Evolutionary conservation across 1,139 yeast genomes (phyloP).

Genomic region (Diutina sp.): DNA sequence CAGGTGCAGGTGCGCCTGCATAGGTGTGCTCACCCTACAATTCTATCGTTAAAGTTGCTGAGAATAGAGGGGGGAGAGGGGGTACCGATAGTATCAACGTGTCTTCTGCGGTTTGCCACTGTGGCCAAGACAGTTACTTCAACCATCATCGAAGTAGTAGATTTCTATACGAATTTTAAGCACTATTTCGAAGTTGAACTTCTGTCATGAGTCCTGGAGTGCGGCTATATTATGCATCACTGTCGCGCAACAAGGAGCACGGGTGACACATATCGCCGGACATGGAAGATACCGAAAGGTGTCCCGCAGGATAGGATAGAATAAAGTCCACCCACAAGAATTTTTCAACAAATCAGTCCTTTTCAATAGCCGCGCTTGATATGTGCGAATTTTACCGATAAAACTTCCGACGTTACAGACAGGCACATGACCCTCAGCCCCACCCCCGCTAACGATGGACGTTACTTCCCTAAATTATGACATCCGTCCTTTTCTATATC

Average conservation of each 20-base stretch:
- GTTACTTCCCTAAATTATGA: neutral
- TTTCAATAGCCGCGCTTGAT: neutral
- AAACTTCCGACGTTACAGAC: neutral
- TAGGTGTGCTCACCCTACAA: neutral
- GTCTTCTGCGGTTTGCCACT: neutral
- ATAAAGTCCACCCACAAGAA: neutral
- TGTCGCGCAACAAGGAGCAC: neutral
- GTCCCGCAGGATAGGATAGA: neutral
- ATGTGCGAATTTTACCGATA: neutral
- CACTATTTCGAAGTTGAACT: neutral
- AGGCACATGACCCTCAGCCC: neutral
- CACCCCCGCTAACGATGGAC: neutral
- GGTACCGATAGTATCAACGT: neutral
- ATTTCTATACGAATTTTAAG: no score
- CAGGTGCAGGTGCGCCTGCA: conserved; percentile 1
- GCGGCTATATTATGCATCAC: neutral
- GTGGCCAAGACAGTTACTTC: no score
- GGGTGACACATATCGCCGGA: neutral
- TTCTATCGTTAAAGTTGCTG: neutral
- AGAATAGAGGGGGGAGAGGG: neutral
- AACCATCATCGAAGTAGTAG: neutral
- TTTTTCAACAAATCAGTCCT: neutral
- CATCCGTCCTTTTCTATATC: no score
- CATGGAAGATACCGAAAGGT: neutral
- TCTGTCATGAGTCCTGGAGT: neutral